Percentiles rank a stretch among this genome's conserved stretches.
These are phyloP conservation scores for Trichosporon ovoides DNA, from an alignment of 1,284 basidiomycete species.

Conservation along the genomic window DNA sequence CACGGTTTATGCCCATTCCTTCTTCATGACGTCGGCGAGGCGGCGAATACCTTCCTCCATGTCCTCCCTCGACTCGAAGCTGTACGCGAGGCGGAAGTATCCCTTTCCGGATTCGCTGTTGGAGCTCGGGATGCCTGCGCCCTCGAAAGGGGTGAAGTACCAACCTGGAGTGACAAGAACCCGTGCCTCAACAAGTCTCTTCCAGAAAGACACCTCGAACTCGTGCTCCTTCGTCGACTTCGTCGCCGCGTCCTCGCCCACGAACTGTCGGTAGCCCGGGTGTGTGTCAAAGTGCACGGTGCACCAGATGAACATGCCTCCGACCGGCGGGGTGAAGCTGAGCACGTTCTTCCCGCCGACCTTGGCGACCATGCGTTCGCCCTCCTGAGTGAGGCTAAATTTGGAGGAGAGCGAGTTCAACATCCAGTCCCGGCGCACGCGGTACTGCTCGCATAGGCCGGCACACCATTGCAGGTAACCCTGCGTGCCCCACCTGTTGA, in stretches of 20 bases:
- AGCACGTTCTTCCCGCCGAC: background rate
- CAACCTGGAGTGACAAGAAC: conserved; percentile 28
- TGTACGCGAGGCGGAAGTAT: conserved; percentile 28
- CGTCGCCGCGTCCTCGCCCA: background rate
- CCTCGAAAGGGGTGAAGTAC: conserved; percentile 27
- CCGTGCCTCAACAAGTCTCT: conserved; percentile 17
- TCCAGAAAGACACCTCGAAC: conserved; percentile 26
- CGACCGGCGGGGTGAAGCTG: conserved; percentile 57
- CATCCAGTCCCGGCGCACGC: conserved; percentile 40
- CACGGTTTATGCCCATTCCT: conserved; percentile 14
- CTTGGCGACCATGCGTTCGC: background rate
- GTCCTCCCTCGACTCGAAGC: conserved; percentile 20
- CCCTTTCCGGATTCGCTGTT: conserved; percentile 20
- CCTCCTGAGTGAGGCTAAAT: conserved; percentile 15
- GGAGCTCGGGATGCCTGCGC: conserved; percentile 11
- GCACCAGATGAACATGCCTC: conserved; percentile 42
- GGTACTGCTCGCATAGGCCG: conserved; percentile 47
- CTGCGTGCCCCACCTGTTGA: conserved; percentile 59
- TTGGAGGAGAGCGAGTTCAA: conserved; percentile 14
- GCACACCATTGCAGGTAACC: conserved; percentile 69
- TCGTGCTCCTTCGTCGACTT: conserved; percentile 12
- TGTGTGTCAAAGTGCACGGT: conserved; percentile 25
- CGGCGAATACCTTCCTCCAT: conserved; percentile 26
- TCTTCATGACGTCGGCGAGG: conserved; percentile 17
- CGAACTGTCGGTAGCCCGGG: conserved; percentile 15